Evolutionary conservation across 176 grass and related monocot genomes (phyloP).

Genomic region (Ananas comosus): DNA sequence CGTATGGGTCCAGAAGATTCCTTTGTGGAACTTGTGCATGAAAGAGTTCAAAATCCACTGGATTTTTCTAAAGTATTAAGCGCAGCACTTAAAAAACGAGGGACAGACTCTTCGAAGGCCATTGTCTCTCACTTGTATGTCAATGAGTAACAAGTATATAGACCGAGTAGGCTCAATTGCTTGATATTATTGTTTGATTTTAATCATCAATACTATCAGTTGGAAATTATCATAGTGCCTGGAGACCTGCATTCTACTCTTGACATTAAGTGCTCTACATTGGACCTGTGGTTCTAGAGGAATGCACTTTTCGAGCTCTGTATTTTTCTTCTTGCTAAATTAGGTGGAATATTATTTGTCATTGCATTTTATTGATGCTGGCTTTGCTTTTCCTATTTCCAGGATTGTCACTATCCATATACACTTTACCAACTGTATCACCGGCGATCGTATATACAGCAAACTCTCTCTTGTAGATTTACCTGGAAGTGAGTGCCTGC

Average conservation of each 20-base stretch:
- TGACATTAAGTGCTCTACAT: background rate
- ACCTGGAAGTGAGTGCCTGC: conserved; percentile 69
- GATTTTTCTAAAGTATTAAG: conserved; percentile 71
- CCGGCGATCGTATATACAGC: conserved; percentile 75
- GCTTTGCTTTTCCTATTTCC: conserved; percentile 23
- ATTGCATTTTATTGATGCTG: background rate
- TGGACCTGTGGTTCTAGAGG: background rate
- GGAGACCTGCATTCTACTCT: background rate
- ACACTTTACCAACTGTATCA: conserved; percentile 75
- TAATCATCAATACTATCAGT: background rate
- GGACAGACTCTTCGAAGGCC: conserved; percentile 50
- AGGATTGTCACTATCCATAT: conserved; percentile 97
- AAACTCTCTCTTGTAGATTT: conserved; percentile 97
- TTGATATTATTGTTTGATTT: background rate
- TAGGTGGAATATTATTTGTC: no score
- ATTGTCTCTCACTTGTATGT: conserved; percentile 86
- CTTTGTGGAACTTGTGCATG: conserved; percentile 79
- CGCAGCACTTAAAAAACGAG: conserved; percentile 66
- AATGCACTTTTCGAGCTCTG: background rate
- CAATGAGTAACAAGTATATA: background rate
- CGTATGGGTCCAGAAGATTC: conserved; percentile 63
- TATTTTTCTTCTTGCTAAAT: background rate
- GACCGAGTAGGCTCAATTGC: background rate
- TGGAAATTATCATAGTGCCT: no score
- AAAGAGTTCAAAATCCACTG: conserved; percentile 82